Evolutionary conservation across 163 green algal species (phyloP).

Genomic region (Chlorella variabilis): DNA sequence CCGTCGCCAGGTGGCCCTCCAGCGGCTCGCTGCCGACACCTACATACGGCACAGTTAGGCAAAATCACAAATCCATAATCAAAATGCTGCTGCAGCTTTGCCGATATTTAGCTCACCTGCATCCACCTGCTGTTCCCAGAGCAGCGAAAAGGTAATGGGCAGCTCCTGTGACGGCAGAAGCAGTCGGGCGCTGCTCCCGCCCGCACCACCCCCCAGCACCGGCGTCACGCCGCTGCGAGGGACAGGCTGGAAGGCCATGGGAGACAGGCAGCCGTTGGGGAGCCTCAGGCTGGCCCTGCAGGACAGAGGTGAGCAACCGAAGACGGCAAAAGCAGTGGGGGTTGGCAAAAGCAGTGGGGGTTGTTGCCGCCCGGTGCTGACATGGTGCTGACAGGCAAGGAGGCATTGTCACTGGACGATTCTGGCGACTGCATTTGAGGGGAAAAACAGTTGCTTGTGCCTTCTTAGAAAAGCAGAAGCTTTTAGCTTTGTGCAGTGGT

Average conservation of each 20-base stretch:
- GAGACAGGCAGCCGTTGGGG: constrained; percentile 67
- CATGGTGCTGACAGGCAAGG: no score
- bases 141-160: constrained; percentile 15
- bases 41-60: background rate
- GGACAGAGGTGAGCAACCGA: no score
- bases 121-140: constrained; percentile 44
- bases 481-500: no score
- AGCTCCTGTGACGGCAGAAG: constrained; percentile 24
- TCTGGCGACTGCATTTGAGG: no score
- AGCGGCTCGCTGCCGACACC: constrained; percentile 18
- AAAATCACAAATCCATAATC: background rate
- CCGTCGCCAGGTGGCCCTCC: constrained; percentile 49
- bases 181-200: background rate
- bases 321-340: no score
- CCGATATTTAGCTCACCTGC: constrained; percentile 14
- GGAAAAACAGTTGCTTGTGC: no score
- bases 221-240: constrained; percentile 24
- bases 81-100: background rate
- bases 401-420: no score
- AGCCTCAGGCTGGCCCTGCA: constrained; percentile 57
- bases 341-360: no score
- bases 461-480: no score
- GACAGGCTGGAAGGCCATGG: constrained; percentile 67
- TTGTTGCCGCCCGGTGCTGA: no score
- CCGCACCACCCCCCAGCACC: background rate